phyloP scores from a whole-genome alignment of 495 filamentous ascomycete species.

The Letharia lupina region DNA sequence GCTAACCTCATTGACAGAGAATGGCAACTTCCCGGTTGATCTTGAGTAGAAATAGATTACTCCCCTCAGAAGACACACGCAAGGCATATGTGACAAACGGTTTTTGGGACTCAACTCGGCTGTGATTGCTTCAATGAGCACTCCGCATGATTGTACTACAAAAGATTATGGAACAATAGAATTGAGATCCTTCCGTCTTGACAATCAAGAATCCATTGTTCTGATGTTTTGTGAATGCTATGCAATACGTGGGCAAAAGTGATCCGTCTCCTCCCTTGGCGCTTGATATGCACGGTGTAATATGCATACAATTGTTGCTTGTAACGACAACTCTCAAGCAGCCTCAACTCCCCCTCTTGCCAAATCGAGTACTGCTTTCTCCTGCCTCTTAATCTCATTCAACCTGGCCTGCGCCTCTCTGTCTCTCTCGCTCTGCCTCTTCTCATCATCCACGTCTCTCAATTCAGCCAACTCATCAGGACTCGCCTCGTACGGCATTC shows the following conservation, averaged over 20 bases:
- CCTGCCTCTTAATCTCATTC: slow-evolving; percentile 54
- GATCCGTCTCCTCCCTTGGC: background rate
- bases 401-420: slow-evolving; percentile 51
- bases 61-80: background rate
- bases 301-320: background rate
- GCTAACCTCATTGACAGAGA: slow-evolving; percentile 46
- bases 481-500: slow-evolving; percentile 49
- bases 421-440: slow-evolving; percentile 44
- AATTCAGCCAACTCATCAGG: slow-evolving; percentile 53
- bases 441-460: slow-evolving; percentile 50
- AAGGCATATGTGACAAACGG: background rate
- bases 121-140: background rate
- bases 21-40: slow-evolving; percentile 77
- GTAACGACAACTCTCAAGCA: background rate
- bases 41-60: slow-evolving; percentile 30
- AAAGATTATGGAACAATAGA: background rate
- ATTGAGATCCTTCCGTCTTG: background rate
- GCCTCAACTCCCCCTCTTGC: slow-evolving; percentile 32
- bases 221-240: background rate
- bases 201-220: background rate
- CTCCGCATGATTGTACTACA: background rate
- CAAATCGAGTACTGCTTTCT: slow-evolving; percentile 54
- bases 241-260: background rate
- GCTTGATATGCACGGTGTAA: background rate
- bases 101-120: too few species aligned